Evolutionary conservation across 208 protist species (phyloP).

Genomic region (Trichomonas vaginalis): DNA sequence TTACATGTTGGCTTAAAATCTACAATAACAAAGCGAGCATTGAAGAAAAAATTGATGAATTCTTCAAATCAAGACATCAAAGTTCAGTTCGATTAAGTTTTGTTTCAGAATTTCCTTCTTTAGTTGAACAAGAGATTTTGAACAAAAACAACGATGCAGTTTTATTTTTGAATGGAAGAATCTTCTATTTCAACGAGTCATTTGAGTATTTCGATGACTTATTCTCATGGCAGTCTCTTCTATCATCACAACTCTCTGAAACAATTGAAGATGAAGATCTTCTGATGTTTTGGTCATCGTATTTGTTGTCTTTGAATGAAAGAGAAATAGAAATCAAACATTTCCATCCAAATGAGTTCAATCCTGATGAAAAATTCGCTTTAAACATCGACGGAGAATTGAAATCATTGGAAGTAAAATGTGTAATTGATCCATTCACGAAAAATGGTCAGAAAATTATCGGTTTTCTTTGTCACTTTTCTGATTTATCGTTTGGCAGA

Average conservation of each 20-base stretch:
- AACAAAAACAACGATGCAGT: not conserved
- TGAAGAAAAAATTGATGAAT: not conserved
- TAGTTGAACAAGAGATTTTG: not conserved
- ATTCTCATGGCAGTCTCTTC: not conserved
- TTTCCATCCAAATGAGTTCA: slow-evolving; percentile 4
- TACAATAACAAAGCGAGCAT: not conserved
- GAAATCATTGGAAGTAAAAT: not conserved
- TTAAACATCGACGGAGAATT: not conserved
- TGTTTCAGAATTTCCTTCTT: not conserved
- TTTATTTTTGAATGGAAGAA: not conserved
- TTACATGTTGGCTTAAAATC: not conserved
- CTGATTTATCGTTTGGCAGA: not conserved
- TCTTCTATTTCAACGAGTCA: not conserved
- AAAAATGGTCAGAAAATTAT: not conserved
- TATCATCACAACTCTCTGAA: not conserved
- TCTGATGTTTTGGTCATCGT: not conserved
- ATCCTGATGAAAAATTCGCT: not conserved
- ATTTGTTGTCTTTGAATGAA: not conserved
- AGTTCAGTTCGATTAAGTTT: not conserved
- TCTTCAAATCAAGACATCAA: not conserved
- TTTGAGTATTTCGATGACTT: not conserved
- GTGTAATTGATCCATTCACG: not conserved
- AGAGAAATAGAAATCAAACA: not conserved
- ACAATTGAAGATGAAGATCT: not conserved
- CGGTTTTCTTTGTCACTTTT: not conserved